A percentile compares a stretch with the other conserved stretches of the same genome.
Conservation (phyloP, 108 stramenopile species). For the Nitzschia sp. region DNA sequence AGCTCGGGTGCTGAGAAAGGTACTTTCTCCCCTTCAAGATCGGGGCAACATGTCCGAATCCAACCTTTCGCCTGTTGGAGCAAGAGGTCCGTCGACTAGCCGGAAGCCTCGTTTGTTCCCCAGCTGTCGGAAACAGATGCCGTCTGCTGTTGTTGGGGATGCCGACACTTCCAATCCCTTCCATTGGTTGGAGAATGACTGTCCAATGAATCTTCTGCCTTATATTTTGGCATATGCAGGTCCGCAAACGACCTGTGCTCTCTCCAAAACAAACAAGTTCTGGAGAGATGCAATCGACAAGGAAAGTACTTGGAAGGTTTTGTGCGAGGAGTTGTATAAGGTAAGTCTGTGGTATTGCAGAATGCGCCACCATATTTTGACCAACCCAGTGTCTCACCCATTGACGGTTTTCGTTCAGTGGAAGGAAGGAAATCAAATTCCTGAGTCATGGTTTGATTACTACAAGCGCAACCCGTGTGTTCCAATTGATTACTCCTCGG, state of each 20-base stretch:
- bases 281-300: constrained; percentile 69
- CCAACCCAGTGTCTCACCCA: no score
- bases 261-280: constrained; percentile 50
- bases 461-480: constrained; percentile 72
- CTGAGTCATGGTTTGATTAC: constrained; percentile 60
- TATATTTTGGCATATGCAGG: constrained; percentile 71
- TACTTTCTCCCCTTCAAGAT: no score
- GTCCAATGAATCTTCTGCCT: constrained; percentile 67
- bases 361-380: background rate
- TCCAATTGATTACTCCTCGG: constrained; percentile 69
- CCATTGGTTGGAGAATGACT: constrained; percentile 40
- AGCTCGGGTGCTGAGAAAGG: background rate
- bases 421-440: constrained; percentile 58
- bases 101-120: no score
- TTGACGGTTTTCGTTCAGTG: constrained; percentile 41
- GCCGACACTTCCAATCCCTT: constrained; percentile 10
- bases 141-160: no score
- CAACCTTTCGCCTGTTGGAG: no score
- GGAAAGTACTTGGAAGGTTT: constrained; percentile 65
- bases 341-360: constrained; percentile 30
- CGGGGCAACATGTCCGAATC: no score
- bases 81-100: no score
- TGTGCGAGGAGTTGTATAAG: constrained; percentile 78
- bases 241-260: constrained; percentile 49
- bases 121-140: no score